Conservation (phyloP, 2,329 filamentous ascomycete genomes). For the Peltaster fructicola region DNA sequence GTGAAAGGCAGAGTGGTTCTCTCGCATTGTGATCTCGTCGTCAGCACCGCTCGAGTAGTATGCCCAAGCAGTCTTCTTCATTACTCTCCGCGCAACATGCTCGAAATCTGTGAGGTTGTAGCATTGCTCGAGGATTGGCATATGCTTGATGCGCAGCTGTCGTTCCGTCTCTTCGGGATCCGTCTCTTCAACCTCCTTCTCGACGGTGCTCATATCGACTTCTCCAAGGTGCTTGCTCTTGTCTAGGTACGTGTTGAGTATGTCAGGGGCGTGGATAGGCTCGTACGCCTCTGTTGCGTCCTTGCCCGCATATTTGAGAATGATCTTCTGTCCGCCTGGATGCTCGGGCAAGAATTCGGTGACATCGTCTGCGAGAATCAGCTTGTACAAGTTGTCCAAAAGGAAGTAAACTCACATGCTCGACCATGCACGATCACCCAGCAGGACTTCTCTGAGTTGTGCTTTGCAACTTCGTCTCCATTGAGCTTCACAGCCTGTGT, state of each 20-base stretch:
- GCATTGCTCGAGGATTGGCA: slow-evolving; percentile 71
- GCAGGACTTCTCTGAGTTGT: slow-evolving; percentile 67
- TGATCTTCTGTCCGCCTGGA: slow-evolving; percentile 78
- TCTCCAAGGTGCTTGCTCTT: slow-evolving; percentile 72
- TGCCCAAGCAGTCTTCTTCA: slow-evolving; percentile 95
- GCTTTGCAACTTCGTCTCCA: slow-evolving; percentile 45
- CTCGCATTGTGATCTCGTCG: slow-evolving; percentile 80
- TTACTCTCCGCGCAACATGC: slow-evolving; percentile 69
- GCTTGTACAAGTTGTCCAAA: too few relatives aligned
- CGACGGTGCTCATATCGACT: slow-evolving; percentile 72
- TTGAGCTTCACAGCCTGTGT: slow-evolving; percentile 27
- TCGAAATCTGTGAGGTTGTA: slow-evolving; percentile 95
- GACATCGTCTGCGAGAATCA: slow-evolving; percentile 53
- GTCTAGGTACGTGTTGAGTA: slow-evolving; percentile 65
- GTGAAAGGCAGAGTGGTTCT: slow-evolving; percentile 92
- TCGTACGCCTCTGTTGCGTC: slow-evolving; percentile 87
- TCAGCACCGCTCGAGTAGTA: slow-evolving; percentile 93
- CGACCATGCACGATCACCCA: slow-evolving; percentile 84
- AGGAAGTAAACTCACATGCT: slow-evolving; percentile 9
- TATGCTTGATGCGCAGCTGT: slow-evolving; percentile 46
- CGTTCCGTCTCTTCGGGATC: slow-evolving; percentile 58
- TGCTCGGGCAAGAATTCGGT: slow-evolving; percentile 62
- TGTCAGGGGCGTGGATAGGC: slow-evolving; percentile 77
- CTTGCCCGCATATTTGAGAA: slow-evolving; percentile 90
- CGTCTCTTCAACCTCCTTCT: slow-evolving; percentile 44